These are phyloP conservation scores for Amphirosellinia nigrospora DNA, from an alignment of 495 filamentous ascomycete species.

Conservation along the genomic window DNA sequence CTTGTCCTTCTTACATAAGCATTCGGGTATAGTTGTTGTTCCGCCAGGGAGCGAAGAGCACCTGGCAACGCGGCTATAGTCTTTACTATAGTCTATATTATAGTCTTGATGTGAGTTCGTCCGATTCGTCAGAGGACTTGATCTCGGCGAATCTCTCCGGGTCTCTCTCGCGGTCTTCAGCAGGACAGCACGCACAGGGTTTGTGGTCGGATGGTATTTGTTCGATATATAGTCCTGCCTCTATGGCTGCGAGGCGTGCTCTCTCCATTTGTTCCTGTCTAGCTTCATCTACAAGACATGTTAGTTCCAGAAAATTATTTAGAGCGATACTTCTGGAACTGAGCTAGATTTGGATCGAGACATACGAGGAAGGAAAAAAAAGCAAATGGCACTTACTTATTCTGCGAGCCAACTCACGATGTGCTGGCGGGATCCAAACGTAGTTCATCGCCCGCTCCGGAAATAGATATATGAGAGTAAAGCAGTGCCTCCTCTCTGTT, in stretches of 20 bases:
- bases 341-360: not conserved
- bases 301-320: constrained; percentile 6
- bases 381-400: constrained; percentile 41
- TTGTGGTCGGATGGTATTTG: constrained; percentile 12
- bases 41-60: not conserved
- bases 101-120: no score
- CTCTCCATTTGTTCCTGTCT: constrained; percentile 28
- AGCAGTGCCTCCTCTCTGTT: constrained; percentile 30
- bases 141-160: constrained; percentile 6
- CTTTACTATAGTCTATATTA: no score
- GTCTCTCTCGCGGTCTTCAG: constrained; percentile 31
- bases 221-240: constrained; percentile 26
- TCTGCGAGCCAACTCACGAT: constrained; percentile 35
- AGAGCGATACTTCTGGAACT: not conserved
- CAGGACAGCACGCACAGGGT: constrained; percentile 35
- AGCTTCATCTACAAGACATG: constrained; percentile 25
- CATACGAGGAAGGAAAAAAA: not conserved
- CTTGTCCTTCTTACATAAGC: not conserved
- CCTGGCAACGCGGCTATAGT: not conserved
- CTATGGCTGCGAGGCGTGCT: constrained; percentile 21
- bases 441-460: constrained; percentile 50
- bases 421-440: constrained; percentile 42
- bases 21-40: not conserved
- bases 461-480: constrained; percentile 42
- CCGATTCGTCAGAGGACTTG: not conserved